Conservation (phyloP, 1,284 basidiomycete genomes). For the Ustilago esculenta region DNA sequence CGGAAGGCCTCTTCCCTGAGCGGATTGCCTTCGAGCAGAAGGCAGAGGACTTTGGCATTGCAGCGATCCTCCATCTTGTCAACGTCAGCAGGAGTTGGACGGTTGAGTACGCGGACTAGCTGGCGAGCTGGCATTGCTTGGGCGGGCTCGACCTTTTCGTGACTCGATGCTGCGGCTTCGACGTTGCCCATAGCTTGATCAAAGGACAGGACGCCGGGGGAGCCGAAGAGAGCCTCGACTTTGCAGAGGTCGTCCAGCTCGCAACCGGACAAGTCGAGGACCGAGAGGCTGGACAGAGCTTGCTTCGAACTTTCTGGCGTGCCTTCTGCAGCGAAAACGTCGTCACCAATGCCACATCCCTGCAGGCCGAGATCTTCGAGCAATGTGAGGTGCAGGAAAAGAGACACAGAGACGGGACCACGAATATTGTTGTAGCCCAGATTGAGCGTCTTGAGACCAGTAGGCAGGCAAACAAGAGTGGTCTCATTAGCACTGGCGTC, state of each 20-base stretch:
- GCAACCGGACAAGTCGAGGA: constrained; percentile 57
- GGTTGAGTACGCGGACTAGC: constrained; percentile 46
- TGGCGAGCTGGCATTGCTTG: constrained; percentile 34
- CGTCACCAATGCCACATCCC: constrained; percentile 57
- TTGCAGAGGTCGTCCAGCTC: constrained; percentile 51
- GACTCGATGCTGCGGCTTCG: constrained; percentile 2
- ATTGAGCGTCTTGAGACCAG: constrained; percentile 42
- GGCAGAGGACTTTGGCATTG: constrained; percentile 27
- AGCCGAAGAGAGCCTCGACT: constrained; percentile 53
- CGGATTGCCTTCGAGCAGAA: constrained; percentile 53
- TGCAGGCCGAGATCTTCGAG: constrained; percentile 52
- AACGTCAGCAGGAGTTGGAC: constrained; percentile 26
- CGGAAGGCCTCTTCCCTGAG: constrained; percentile 52
- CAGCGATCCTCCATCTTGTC: constrained; percentile 24
- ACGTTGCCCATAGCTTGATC: constrained; percentile 30
- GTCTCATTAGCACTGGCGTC: background rate
- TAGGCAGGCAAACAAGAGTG: constrained; percentile 31
- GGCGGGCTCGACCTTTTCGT: constrained; percentile 4
- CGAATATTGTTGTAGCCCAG: constrained; percentile 55
- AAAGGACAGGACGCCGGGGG: constrained; percentile 31
- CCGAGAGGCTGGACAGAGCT: constrained; percentile 26
- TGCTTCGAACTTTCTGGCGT: constrained; percentile 2
- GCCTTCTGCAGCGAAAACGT: constrained; percentile 42
- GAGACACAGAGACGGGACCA: constrained; percentile 44
- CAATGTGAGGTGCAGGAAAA: constrained; percentile 29